A percentile compares a stretch with the other conserved stretches of the same genome.
phyloP scores from a whole-genome alignment of 2,329 filamentous ascomycete species.

The Calonectria honghensis region DNA sequence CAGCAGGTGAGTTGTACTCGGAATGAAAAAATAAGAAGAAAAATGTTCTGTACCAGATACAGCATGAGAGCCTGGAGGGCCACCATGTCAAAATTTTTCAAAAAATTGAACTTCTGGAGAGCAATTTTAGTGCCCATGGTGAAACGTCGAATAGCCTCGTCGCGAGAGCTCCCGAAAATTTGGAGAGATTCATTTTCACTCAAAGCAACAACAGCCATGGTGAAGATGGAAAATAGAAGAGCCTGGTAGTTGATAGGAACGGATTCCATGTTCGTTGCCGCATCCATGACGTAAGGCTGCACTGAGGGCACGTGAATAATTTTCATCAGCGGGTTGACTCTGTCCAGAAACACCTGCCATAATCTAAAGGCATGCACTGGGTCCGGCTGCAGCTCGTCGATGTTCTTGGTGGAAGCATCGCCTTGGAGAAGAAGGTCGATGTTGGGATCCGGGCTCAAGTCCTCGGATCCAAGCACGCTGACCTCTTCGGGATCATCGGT shows the following conservation, averaged over 20 bases:
- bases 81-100: constrained; percentile 74
- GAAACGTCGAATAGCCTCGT: constrained; percentile 71
- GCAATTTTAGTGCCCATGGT: constrained; percentile 70
- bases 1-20: constrained; percentile 40
- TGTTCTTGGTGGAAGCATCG: constrained; percentile 61
- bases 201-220: constrained; percentile 75
- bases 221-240: constrained; percentile 80
- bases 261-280: constrained; percentile 72
- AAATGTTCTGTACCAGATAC: constrained; percentile 67
- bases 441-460: constrained; percentile 71
- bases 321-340: constrained; percentile 85
- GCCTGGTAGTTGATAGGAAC: constrained; percentile 77
- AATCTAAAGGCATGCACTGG: constrained; percentile 80
- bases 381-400: constrained; percentile 76
- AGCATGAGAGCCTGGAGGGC: constrained; percentile 76
- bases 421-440: constrained; percentile 69
- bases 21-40: not conserved
- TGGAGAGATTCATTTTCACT: constrained; percentile 72
- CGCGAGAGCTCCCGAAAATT: constrained; percentile 70
- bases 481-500: constrained; percentile 69
- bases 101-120: constrained; percentile 73
- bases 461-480: constrained; percentile 69
- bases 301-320: constrained; percentile 82
- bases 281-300: constrained; percentile 79
- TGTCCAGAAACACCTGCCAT: constrained; percentile 84